Evolutionary conservation across 306 rosid species (phyloP).

Genomic region (Sechiopsis laciniata): DNA sequence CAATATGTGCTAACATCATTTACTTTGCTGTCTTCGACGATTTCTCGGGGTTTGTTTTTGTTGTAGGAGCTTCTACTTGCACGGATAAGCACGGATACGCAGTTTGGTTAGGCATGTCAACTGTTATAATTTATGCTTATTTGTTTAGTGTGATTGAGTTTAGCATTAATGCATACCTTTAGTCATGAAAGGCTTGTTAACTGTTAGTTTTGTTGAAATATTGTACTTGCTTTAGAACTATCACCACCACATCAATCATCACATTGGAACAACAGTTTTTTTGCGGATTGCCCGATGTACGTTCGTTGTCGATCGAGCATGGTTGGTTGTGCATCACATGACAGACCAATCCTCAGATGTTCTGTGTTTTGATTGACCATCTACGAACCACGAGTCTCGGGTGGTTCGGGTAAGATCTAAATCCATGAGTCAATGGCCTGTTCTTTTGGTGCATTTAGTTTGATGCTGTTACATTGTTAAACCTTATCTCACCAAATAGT

Average conservation of each 20-base stretch:
- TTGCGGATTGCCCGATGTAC: not conserved
- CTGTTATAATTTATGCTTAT: not conserved
- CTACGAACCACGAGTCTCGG: not conserved
- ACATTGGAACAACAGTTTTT: not conserved
- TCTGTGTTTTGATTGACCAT: not conserved
- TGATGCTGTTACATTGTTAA: too few relatives aligned
- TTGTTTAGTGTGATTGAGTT: slow-evolving; percentile 1
- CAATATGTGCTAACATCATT: not conserved
- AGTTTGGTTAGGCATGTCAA: slow-evolving; percentile 7
- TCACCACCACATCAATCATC: not conserved
- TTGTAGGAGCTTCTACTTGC: not conserved
- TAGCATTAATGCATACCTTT: not conserved
- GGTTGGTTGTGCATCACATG: not conserved
- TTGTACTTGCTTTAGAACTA: not conserved
- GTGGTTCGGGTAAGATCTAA: slow-evolving; percentile 10
- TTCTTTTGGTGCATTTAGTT: not conserved
- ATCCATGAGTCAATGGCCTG: not conserved
- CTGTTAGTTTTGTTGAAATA: slow-evolving; percentile 5
- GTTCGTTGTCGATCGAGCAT: not conserved
- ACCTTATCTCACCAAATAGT: not conserved
- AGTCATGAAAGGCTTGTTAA: not conserved
- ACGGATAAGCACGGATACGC: not conserved
- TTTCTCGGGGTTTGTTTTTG: not conserved
- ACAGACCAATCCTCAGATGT: not conserved
- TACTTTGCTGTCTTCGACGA: not conserved